Conservation (phyloP, 208 protist species). For the Wallacemonas sp. region DNA sequence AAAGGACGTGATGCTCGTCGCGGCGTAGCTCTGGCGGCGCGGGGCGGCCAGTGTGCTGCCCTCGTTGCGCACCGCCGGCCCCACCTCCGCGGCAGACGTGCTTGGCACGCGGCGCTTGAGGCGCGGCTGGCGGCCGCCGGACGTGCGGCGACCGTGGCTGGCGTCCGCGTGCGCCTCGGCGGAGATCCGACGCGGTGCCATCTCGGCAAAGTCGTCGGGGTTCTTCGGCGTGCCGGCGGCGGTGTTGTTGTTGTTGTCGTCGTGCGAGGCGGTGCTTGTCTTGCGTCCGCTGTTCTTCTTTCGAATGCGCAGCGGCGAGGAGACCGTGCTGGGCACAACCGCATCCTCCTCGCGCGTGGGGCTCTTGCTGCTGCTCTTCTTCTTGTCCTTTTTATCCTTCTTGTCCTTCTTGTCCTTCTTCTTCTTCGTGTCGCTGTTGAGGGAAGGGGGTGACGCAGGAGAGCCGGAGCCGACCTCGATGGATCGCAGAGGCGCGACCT, state of each 20-base stretch:
- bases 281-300: background rate
- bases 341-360: background rate
- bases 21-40: background rate
- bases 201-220: too few relatives aligned
- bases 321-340: background rate
- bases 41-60: background rate
- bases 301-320: background rate
- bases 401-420: background rate
- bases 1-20: conserved; percentile 6
- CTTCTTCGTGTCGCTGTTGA: too few relatives aligned
- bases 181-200: too few relatives aligned
- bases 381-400: conserved; percentile 14
- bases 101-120: conserved; percentile 4
- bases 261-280: too few relatives aligned
- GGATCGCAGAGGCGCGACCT: conserved; percentile 1
- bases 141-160: background rate
- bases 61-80: background rate
- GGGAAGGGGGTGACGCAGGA: too few relatives aligned
- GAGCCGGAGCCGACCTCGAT: conserved; percentile 2
- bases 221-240: too few relatives aligned
- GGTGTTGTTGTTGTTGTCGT: too few relatives aligned
- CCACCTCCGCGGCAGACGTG: background rate
- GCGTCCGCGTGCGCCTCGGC: too few relatives aligned
- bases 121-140: background rate
- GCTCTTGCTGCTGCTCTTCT: conserved; percentile 12